A percentile compares a stretch with the other conserved stretches of the same genome.
Evolutionary conservation across 2,329 filamentous ascomycete species (phyloP).

Genomic region (Tolypocladium ophioglossoides): DNA sequence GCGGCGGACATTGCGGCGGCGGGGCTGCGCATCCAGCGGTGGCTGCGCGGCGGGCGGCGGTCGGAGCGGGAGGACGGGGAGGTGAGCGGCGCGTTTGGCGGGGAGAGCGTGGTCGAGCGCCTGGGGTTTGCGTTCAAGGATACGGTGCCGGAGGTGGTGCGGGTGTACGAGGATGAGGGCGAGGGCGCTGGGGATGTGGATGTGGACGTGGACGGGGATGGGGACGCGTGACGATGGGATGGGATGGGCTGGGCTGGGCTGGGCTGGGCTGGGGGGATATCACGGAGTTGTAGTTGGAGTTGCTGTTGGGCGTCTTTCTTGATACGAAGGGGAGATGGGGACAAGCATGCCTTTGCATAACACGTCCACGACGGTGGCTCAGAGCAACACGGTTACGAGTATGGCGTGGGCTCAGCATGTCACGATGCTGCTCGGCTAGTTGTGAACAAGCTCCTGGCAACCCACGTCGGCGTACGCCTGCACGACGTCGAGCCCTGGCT

Average conservation of each 20-base stretch:
- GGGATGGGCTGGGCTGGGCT: too few relatives aligned
- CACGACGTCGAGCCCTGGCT: neutral
- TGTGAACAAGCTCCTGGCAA: neutral
- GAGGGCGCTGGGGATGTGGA: too few relatives aligned
- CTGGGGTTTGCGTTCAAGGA: conserved; percentile 16
- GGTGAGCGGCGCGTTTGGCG: conserved; percentile 10
- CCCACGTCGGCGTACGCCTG: neutral
- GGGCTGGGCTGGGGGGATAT: too few relatives aligned
- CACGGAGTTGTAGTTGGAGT: too few relatives aligned
- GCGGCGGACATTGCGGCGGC: conserved; percentile 24
- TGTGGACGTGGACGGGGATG: neutral
- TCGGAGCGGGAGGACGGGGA: neutral
- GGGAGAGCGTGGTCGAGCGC: conserved; percentile 13
- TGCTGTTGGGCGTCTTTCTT: too few relatives aligned
- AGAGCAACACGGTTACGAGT: too few relatives aligned
- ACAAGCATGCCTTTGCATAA: too few relatives aligned
- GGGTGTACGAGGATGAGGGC: neutral
- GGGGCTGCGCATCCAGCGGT: conserved; percentile 28
- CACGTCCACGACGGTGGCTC: too few relatives aligned
- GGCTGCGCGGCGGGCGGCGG: conserved; percentile 22
- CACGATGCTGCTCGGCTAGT: neutral
- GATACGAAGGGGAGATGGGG: too few relatives aligned
- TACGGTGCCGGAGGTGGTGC: conserved; percentile 10
- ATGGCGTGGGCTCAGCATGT: neutral
- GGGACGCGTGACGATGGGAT: neutral